Conservation (phyloP, 2,329 filamentous ascomycete genomes). For the Neopestalotiopsis sp. region DNA sequence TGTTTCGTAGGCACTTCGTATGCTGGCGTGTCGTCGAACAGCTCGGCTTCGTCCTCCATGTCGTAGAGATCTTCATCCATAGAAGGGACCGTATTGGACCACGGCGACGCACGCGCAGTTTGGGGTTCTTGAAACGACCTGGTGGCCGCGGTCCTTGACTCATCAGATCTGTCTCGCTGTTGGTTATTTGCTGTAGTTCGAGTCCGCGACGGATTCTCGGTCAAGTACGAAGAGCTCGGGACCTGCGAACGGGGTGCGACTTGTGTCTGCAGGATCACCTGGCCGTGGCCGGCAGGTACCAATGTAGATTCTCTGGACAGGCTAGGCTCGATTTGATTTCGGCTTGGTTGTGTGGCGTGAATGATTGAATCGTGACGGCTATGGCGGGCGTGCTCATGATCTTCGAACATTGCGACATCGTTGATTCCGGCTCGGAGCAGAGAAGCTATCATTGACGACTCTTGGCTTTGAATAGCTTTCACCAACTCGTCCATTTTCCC, state of each 20-base stretch:
- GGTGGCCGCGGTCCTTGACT: background rate
- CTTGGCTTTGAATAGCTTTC: slow-evolving; percentile 48
- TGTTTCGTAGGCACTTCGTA: slow-evolving; percentile 16
- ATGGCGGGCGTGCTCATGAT: slow-evolving; percentile 25
- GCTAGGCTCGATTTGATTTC: slow-evolving; percentile 31
- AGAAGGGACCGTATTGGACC: slow-evolving; percentile 17
- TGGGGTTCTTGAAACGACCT: slow-evolving; percentile 17
- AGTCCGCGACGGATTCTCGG: slow-evolving; percentile 25
- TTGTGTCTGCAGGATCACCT: slow-evolving; percentile 60
- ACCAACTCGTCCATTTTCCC: slow-evolving; percentile 53
- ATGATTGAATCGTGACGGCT: slow-evolving; percentile 41
- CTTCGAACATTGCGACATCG: slow-evolving; percentile 43
- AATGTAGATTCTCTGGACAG: slow-evolving; percentile 39
- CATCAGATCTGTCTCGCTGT: background rate
- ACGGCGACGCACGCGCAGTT: slow-evolving; percentile 15
- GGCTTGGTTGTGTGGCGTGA: slow-evolving; percentile 48
- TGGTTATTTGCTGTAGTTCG: slow-evolving; percentile 21
- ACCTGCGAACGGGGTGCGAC: slow-evolving; percentile 33
- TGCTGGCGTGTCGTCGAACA: slow-evolving; percentile 30
- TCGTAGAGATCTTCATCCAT: slow-evolving; percentile 28
- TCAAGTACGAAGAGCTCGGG: slow-evolving; percentile 15
- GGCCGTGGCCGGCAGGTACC: slow-evolving; percentile 36
- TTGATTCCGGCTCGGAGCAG: slow-evolving; percentile 53
- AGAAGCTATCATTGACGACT: slow-evolving; percentile 44
- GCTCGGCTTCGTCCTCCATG: slow-evolving; percentile 40